phyloP scores from a whole-genome alignment of 345 rosid species.

The Pistacia integerrima region DNA sequence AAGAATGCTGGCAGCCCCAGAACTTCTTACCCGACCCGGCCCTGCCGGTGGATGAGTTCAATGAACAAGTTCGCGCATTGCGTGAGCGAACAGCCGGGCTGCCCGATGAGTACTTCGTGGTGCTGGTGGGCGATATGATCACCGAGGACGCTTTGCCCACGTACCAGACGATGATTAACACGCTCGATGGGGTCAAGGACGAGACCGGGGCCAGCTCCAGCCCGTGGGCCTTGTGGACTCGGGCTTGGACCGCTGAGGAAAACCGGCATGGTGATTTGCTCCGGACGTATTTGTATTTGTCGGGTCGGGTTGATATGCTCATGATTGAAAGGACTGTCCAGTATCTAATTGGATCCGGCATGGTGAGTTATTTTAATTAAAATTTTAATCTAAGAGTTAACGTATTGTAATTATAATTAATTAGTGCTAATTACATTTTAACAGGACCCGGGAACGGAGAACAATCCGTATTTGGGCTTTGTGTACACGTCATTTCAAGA shows the following conservation, averaged over 20 bases:
- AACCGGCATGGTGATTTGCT: conserved; percentile 80
- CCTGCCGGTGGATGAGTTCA: conserved; percentile 41
- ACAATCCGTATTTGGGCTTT: conserved; percentile 79
- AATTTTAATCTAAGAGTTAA: too few species aligned
- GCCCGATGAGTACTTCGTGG: conserved; percentile 74
- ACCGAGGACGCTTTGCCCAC: conserved; percentile 85
- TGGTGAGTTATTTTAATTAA: conserved; percentile 36
- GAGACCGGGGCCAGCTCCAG: conserved; percentile 72
- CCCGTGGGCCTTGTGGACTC: conserved; percentile 80
- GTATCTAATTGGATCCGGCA: conserved; percentile 66
- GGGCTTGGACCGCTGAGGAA: conserved; percentile 83
- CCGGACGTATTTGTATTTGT: conserved; percentile 52
- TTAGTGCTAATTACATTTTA: background rate
- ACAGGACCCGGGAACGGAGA: conserved; percentile 69
- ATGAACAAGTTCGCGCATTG: conserved; percentile 55
- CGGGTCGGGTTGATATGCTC: conserved; percentile 80
- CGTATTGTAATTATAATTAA: too few species aligned
- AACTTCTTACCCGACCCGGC: conserved; percentile 56
- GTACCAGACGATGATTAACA: conserved; percentile 71
- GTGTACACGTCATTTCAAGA: conserved; percentile 91
- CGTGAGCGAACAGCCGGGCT: conserved; percentile 54
- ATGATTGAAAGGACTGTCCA: conserved; percentile 65
- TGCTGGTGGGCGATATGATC: conserved; percentile 82
- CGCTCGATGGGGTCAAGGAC: conserved; percentile 71
- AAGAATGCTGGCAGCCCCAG: conserved; percentile 73